These are phyloP conservation scores for Exophiala bonariae DNA, from an alignment of 2,329 filamentous ascomycete genomes.

Conservation along the genomic window DNA sequence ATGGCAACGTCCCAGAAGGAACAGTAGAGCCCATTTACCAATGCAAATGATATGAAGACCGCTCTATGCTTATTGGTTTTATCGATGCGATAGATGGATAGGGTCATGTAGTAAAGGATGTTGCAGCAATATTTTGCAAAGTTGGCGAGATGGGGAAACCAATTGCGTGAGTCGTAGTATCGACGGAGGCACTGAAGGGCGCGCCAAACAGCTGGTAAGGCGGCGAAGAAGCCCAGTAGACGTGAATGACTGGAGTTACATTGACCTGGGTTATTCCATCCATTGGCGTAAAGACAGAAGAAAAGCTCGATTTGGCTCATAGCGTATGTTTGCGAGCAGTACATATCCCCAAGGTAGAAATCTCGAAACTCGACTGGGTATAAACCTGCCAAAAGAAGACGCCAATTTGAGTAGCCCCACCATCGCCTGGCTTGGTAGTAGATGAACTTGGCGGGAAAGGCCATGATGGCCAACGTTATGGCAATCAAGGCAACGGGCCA, in stretches of 20 bases:
- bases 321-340: conserved; percentile 90
- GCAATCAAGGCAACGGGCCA: conserved; percentile 80
- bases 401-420: conserved; percentile 89
- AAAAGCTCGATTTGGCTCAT: conserved; percentile 89
- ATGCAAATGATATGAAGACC: conserved; percentile 76
- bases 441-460: conserved; percentile 72
- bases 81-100: conserved; percentile 81
- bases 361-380: conserved; percentile 96
- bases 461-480: conserved; percentile 66
- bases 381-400: conserved; percentile 77
- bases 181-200: conserved; percentile 86
- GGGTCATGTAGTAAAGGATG: conserved; percentile 72
- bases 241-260: conserved; percentile 88
- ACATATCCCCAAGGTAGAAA: conserved; percentile 97
- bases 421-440: conserved; percentile 78
- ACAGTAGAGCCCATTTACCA: conserved; percentile 79
- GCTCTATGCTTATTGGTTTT: conserved; percentile 58
- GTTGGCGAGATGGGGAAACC: conserved; percentile 91
- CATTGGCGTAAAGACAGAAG: conserved; percentile 85
- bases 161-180: conserved; percentile 80
- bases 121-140: conserved; percentile 87
- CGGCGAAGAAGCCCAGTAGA: conserved; percentile 79
- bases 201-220: conserved; percentile 85
- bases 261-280: conserved; percentile 69
- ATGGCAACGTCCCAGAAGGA: conserved; percentile 93